A percentile compares a stretch with the other conserved stretches of the same genome.
phyloP scores from a whole-genome alignment of 2,329 filamentous ascomycete species.

The Huntiella decipiens region DNA sequence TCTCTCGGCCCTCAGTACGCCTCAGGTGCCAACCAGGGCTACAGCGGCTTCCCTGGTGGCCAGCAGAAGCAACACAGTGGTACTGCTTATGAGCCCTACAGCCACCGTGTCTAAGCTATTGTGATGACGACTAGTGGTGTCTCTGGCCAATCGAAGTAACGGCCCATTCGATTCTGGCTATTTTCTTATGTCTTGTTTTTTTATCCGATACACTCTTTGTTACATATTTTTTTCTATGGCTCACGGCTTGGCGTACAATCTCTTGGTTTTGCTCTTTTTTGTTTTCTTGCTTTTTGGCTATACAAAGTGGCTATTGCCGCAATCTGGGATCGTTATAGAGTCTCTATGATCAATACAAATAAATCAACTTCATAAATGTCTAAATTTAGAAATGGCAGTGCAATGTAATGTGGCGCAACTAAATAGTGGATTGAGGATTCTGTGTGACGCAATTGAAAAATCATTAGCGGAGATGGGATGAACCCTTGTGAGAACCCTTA shows the following conservation, averaged over 20 bases:
- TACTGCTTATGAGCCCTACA: slow-evolving; percentile 45
- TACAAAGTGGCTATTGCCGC: too few relatives aligned
- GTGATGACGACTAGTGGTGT: too few relatives aligned
- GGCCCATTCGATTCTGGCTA: neutral
- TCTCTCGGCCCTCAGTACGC: slow-evolving; percentile 18
- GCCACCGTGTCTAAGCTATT: slow-evolving; percentile 30
- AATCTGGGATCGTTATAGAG: too few relatives aligned
- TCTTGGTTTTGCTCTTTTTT: slow-evolving; percentile 5
- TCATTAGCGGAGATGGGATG: too few relatives aligned
- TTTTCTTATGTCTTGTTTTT: slow-evolving; percentile 4
- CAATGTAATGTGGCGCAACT: too few relatives aligned
- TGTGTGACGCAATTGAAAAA: too few relatives aligned
- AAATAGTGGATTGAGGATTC: too few relatives aligned
- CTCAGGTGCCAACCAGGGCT: neutral
- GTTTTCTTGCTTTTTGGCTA: slow-evolving; percentile 5
- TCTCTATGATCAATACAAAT: too few relatives aligned
- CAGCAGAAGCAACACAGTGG: slow-evolving; percentile 26
- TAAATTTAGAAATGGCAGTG: too few relatives aligned
- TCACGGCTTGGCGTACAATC: slow-evolving; percentile 5
- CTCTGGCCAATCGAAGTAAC: neutral
- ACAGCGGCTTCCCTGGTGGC: slow-evolving; percentile 13
- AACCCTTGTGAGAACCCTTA: too few relatives aligned
- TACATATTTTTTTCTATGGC: neutral
- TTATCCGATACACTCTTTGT: neutral
- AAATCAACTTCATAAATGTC: too few relatives aligned